These are phyloP conservation scores for Phylloporus scabripes DNA, from an alignment of 768 basidiomycete genomes.

Conservation along the genomic window DNA sequence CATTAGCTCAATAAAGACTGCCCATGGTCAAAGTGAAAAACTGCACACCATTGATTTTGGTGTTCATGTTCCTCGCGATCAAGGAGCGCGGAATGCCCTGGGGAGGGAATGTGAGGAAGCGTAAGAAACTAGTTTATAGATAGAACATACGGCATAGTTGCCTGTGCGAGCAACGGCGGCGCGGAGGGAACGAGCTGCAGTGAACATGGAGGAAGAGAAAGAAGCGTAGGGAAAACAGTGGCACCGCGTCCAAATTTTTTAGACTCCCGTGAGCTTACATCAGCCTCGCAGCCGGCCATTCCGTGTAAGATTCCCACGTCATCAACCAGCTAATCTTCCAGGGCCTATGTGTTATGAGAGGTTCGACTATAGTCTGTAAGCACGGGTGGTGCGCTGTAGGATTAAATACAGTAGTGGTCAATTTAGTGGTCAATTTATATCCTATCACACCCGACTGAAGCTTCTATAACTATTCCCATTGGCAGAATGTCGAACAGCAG, in stretches of 20 bases:
- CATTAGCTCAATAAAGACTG: neutral
- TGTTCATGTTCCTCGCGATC: constrained; percentile 91
- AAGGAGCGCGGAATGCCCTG: constrained; percentile 65
- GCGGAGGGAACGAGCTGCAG: constrained; percentile 61
- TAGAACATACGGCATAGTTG: constrained; percentile 54
- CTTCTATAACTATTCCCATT: neutral
- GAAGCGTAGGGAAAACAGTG: constrained; percentile 28
- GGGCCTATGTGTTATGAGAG: too few relatives aligned
- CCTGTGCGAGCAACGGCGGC: constrained; percentile 53
- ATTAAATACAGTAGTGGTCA: neutral
- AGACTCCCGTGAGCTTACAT: constrained; percentile 29
- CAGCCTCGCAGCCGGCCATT: constrained; percentile 11
- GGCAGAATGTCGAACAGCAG: constrained; percentile 18
- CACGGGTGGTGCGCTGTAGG: too few relatives aligned
- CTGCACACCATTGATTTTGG: constrained; percentile 78
- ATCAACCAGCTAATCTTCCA: too few relatives aligned
- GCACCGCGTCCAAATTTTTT: constrained; percentile 42
- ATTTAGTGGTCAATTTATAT: neutral
- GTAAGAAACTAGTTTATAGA: neutral
- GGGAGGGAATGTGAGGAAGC: constrained; percentile 6
- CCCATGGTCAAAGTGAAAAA: neutral
- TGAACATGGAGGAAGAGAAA: constrained; percentile 60
- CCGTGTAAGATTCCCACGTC: constrained; percentile 10
- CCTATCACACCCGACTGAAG: too few relatives aligned
- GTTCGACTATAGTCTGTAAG: too few relatives aligned